Percentiles rank a stretch among this genome's conserved stretches.
Conservation (phyloP, 1,284 basidiomycete species). For the Puccinia hordei region DNA sequence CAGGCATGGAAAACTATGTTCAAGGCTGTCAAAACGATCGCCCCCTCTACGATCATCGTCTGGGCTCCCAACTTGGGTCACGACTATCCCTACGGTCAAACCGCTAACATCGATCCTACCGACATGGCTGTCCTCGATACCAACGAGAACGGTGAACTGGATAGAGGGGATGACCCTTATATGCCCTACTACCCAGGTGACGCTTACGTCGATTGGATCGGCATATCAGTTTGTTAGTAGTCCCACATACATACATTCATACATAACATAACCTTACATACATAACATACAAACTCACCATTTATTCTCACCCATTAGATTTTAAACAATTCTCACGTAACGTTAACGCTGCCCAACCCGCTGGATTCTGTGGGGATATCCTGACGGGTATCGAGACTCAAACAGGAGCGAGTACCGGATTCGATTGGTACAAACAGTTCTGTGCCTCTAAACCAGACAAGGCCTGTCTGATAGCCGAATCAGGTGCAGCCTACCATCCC, state of each 20-base stretch:
- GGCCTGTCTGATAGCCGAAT: conserved; percentile 54
- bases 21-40: conserved; percentile 55
- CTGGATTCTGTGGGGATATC: conserved; percentile 37
- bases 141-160: conserved; percentile 47
- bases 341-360: conserved; percentile 39
- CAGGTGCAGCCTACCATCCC: conserved; percentile 56
- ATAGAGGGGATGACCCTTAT: conserved; percentile 49
- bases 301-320: too few relatives aligned
- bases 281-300: too few relatives aligned
- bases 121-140: conserved; percentile 39
- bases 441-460: conserved; percentile 32
- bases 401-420: neutral
- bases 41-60: conserved; percentile 57
- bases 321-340: conserved; percentile 42
- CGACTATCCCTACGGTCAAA: conserved; percentile 52
- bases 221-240: conserved; percentile 44
- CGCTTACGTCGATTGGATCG: conserved; percentile 52
- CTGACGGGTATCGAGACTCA: conserved; percentile 27
- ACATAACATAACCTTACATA: too few relatives aligned
- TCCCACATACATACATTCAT: too few relatives aligned
- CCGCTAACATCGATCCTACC: conserved; percentile 7
- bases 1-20: conserved; percentile 55
- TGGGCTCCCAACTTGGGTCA: conserved; percentile 58
- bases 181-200: conserved; percentile 50
- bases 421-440: conserved; percentile 36